A percentile compares a stretch with the other conserved stretches of the same genome.
Conservation (phyloP, 129 eudicot genomes). For the Artemisia tridentata region DNA sequence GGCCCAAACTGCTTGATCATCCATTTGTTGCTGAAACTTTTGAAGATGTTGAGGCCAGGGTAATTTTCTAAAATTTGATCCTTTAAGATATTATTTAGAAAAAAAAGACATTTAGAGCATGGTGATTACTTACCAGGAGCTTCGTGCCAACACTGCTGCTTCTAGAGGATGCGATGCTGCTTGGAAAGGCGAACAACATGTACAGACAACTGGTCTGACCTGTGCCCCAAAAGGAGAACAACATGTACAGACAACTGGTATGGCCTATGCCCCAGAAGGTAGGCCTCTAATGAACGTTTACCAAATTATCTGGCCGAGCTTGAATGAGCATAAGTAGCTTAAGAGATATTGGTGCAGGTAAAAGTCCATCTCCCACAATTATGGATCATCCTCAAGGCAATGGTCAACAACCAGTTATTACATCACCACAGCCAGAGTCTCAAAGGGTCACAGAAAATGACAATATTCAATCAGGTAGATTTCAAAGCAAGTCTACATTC, state of each 20-base stretch:
- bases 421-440: conserved; percentile 48
- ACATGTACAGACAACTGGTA: conserved; percentile 39
- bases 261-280: conserved; percentile 61
- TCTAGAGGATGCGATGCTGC: conserved; percentile 59
- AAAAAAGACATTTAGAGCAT: conserved; percentile 23
- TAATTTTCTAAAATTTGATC: background rate
- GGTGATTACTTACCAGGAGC: conserved; percentile 45
- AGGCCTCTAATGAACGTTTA: conserved; percentile 27
- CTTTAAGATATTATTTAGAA: conserved; percentile 3
- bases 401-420: conserved; percentile 34
- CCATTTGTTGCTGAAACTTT: conserved; percentile 76
- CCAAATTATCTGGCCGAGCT: conserved; percentile 3
- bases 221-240: conserved; percentile 41
- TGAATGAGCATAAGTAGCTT: conserved; percentile 28
- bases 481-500: background rate
- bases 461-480: conserved; percentile 61
- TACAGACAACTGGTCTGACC: conserved; percentile 39
- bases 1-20: conserved; percentile 98
- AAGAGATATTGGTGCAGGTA: conserved; percentile 41
- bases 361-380: conserved; percentile 36
- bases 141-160: conserved; percentile 52
- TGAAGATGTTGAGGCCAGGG: conserved; percentile 67
- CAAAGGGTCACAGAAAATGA: conserved; percentile 54
- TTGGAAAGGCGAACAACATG: conserved; percentile 50
- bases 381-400: conserved; percentile 32